Percentiles rank a stretch among this genome's conserved stretches.
Conservation (phyloP, 1,284 basidiomycete species). For the Fomitopsis pinicola region DNA sequence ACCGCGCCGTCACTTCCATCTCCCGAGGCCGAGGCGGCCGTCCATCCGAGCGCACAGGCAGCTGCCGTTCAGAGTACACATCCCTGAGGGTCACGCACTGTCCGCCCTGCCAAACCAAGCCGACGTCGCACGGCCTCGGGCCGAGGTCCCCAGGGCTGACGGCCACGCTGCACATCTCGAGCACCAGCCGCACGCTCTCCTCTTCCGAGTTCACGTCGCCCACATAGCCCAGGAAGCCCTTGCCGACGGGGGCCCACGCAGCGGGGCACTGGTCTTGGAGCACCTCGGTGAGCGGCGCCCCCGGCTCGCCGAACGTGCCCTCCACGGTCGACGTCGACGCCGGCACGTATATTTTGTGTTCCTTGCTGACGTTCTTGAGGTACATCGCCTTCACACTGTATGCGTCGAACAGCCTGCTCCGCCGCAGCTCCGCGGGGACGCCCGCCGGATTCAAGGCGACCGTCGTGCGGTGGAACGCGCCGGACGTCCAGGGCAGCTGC, state of each 20-base stretch:
- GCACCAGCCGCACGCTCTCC: slow-evolving; percentile 9
- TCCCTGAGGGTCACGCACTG: background rate
- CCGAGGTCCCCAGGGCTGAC: slow-evolving; percentile 16
- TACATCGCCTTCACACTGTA: slow-evolving; percentile 16
- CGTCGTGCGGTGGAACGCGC: slow-evolving; percentile 15
- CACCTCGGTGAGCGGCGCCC: slow-evolving; percentile 1
- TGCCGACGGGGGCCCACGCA: slow-evolving; percentile 12
- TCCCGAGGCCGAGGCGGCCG: slow-evolving; percentile 6
- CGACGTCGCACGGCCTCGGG: background rate
- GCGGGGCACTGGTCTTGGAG: slow-evolving; percentile 14
- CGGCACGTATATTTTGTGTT: slow-evolving; percentile 14
- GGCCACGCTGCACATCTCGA: slow-evolving; percentile 19
- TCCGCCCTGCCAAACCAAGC: background rate
- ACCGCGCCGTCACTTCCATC: slow-evolving; percentile 8
- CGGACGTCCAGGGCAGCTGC: slow-evolving; percentile 13
- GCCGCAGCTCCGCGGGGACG: slow-evolving; percentile 12
- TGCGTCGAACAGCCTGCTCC: slow-evolving; percentile 8
- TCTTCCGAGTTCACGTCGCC: slow-evolving; percentile 20
- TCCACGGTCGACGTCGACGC: slow-evolving; percentile 9
- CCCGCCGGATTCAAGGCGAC: slow-evolving; percentile 15
- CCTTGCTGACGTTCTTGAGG: slow-evolving; percentile 10
- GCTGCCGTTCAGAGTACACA: background rate
- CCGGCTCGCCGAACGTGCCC: slow-evolving; percentile 9
- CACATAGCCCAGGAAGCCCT: slow-evolving; percentile 16
- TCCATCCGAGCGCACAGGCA: background rate